These are phyloP conservation scores for Saccharomycopsis schoenii DNA, from an alignment of 805 yeast genomes.

Conservation along the genomic window DNA sequence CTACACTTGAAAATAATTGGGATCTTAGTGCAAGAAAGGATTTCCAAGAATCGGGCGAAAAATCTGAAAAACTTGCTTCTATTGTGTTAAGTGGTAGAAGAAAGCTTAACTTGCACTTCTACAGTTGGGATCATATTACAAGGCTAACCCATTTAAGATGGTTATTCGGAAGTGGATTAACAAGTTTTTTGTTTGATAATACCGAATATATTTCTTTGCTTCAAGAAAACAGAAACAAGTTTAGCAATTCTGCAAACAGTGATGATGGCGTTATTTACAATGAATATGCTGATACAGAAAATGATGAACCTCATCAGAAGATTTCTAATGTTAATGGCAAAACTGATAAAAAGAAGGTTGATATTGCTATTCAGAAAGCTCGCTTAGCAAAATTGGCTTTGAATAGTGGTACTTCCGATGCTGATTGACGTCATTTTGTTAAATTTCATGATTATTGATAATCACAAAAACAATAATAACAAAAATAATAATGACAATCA, in stretches of 20 bases:
- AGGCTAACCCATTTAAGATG: conserved; percentile 13
- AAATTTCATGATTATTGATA: too few relatives aligned
- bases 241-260: neutral
- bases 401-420: neutral
- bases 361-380: conserved; percentile 9
- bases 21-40: conserved; percentile 15
- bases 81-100: neutral
- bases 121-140: conserved; percentile 6
- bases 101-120: neutral
- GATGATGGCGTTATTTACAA: neutral
- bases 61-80: conserved; percentile 2
- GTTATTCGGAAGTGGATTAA: conserved; percentile 11
- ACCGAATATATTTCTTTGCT: neutral
- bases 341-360: conserved; percentile 4
- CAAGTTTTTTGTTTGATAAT: conserved; percentile 1
- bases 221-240: neutral
- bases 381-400: conserved; percentile 1
- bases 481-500: too few relatives aligned
- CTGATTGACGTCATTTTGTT: neutral
- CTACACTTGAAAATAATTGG: conserved; percentile 35
- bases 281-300: neutral
- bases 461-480: too few relatives aligned
- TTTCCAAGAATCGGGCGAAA: neutral
- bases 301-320: neutral
- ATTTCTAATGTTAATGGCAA: neutral